These are phyloP conservation scores for Carex sylvatica DNA, from an alignment of 202 grass and related monocot genomes.

Conservation along the genomic window DNA sequence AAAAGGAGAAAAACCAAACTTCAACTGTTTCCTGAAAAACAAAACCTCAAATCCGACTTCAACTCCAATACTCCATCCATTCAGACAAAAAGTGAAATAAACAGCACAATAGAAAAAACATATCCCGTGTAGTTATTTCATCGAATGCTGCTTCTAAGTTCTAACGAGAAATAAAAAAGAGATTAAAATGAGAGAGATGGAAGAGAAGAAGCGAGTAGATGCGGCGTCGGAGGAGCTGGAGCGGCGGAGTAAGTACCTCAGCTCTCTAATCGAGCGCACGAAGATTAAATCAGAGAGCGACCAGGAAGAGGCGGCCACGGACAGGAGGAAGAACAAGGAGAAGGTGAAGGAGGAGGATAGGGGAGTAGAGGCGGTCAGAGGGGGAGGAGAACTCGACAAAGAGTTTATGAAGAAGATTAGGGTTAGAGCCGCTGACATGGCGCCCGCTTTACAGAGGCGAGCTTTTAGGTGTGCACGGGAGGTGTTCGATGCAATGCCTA, in stretches of 20 bases:
- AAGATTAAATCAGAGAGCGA: constrained; percentile 35
- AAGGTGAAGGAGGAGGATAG: constrained; percentile 26
- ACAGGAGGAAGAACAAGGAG: constrained; percentile 20
- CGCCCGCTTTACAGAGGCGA: constrained; percentile 59
- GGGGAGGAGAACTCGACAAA: constrained; percentile 32
- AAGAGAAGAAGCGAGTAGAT: constrained; percentile 39
- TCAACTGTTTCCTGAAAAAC: not conserved
- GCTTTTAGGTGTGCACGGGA: constrained; percentile 77
- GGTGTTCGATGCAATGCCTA: constrained; percentile 73
- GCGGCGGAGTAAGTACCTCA: constrained; percentile 57
- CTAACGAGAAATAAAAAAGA: not conserved
- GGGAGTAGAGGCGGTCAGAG: not conserved
- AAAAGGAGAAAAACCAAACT: not conserved
- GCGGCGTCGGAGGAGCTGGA: constrained; percentile 55
- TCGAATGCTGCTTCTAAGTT: constrained; percentile 19
- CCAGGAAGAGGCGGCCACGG: constrained; percentile 15
- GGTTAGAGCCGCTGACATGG: constrained; percentile 78
- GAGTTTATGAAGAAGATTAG: constrained; percentile 44
- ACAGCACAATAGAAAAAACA: not conserved
- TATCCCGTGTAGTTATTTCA: not conserved
- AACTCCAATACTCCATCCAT: not conserved
- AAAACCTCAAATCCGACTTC: constrained; percentile 9
- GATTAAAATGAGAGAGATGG: constrained; percentile 18
- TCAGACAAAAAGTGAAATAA: not conserved
- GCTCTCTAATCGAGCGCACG: constrained; percentile 57